Conservation (phyloP, 495 filamentous ascomycete species). For the Penicillium fimorum region DNA sequence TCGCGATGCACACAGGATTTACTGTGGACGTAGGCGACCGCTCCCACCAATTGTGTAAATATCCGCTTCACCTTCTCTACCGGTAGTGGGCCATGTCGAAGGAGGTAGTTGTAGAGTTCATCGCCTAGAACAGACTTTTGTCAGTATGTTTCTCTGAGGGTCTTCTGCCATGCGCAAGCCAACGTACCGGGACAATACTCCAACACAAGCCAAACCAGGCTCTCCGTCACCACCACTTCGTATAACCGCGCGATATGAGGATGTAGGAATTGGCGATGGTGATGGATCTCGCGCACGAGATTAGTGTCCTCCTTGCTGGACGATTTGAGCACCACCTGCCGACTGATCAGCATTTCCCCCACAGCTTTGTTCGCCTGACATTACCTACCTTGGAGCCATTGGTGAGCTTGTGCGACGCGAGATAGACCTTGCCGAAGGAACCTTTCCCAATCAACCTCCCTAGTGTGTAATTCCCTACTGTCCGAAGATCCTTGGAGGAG, state of each 20-base stretch:
- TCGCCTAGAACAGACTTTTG: slow-evolving; percentile 60
- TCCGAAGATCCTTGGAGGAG: slow-evolving; percentile 83
- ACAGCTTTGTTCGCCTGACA: neutral
- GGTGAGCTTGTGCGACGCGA: slow-evolving; percentile 94
- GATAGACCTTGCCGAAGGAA: slow-evolving; percentile 96
- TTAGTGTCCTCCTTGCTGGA: slow-evolving; percentile 95
- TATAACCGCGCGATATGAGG: slow-evolving; percentile 96
- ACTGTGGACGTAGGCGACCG: slow-evolving; percentile 92
- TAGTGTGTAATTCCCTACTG: slow-evolving; percentile 91
- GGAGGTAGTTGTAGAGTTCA: slow-evolving; percentile 93
- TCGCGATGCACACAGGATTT: slow-evolving; percentile 96
- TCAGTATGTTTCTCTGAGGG: slow-evolving; percentile 4
- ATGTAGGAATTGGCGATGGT: slow-evolving; percentile 96
- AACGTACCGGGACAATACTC: slow-evolving; percentile 91
- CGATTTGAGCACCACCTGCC: slow-evolving; percentile 92
- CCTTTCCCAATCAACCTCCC: slow-evolving; percentile 94
- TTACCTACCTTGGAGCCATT: slow-evolving; percentile 90
- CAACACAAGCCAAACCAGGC: slow-evolving; percentile 89
- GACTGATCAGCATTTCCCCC: slow-evolving; percentile 1
- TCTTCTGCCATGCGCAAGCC: neutral
- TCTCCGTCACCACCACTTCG: slow-evolving; percentile 96
- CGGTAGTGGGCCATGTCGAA: slow-evolving; percentile 78
- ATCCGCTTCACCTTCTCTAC: slow-evolving; percentile 91
- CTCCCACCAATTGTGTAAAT: slow-evolving; percentile 93
- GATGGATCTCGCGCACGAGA: slow-evolving; percentile 94